Conservation (phyloP, 495 filamentous ascomycete species). For the Diplogelasinospora grovesii region DNA sequence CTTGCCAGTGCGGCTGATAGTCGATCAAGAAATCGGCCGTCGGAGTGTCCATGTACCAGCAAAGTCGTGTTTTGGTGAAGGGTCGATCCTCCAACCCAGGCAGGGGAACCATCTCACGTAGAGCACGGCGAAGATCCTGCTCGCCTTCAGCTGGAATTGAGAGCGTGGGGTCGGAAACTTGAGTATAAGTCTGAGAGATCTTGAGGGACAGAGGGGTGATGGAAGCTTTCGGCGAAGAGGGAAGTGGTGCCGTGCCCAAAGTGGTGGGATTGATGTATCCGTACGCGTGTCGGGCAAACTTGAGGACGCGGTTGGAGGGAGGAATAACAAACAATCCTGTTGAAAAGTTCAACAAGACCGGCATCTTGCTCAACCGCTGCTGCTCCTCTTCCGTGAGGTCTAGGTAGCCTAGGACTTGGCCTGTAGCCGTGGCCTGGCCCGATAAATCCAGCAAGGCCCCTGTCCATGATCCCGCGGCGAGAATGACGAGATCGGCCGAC, state of each 20-base stretch:
- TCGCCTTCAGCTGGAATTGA: constrained; percentile 54
- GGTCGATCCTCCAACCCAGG: constrained; percentile 50
- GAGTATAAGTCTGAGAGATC: background rate
- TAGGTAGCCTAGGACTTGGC: constrained; percentile 75
- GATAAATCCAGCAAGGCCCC: constrained; percentile 66
- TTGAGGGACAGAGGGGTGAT: constrained; percentile 24
- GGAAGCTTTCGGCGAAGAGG: constrained; percentile 22
- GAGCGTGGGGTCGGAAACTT: constrained; percentile 29
- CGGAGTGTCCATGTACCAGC: constrained; percentile 85
- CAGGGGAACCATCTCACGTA: constrained; percentile 56
- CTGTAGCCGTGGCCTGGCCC: constrained; percentile 69
- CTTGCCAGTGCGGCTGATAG: constrained; percentile 60
- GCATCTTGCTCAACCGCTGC: constrained; percentile 52
- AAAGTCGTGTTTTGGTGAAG: constrained; percentile 66
- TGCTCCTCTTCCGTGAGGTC: constrained; percentile 63
- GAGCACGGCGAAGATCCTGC: constrained; percentile 51
- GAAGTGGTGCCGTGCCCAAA: constrained; percentile 35
- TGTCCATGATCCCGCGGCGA: constrained; percentile 86
- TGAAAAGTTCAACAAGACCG: constrained; percentile 70
- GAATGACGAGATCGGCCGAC: constrained; percentile 63
- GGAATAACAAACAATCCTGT: constrained; percentile 82
- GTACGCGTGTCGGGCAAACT: constrained; percentile 74
- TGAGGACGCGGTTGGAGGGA: constrained; percentile 61
- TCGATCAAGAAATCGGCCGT: constrained; percentile 74
- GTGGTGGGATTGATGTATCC: constrained; percentile 71